These are phyloP conservation scores for Fragaria vesca DNA, from an alignment of 306 rosid species.

Conservation along the genomic window DNA sequence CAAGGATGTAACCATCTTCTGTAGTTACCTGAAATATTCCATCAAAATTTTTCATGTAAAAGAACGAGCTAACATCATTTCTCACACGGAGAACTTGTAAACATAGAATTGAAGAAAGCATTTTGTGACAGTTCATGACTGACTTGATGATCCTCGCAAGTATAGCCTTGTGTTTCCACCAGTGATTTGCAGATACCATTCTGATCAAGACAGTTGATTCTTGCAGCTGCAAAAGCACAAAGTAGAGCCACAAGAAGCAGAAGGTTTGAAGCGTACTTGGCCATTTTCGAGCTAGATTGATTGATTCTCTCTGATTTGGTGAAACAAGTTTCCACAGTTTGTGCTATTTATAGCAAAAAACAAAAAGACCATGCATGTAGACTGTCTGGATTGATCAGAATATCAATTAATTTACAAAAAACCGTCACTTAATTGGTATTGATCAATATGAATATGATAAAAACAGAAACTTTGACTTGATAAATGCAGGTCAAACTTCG, in stretches of 20 bases:
- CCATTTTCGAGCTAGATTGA: not conserved
- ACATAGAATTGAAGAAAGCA: not conserved
- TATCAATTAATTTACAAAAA: not conserved
- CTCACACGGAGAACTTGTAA: not conserved
- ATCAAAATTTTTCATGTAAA: not conserved
- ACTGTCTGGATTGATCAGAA: not conserved
- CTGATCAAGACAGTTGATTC: not conserved
- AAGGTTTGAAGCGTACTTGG: not conserved
- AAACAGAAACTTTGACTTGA: not conserved
- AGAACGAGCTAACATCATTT: not conserved
- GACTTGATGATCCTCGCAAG: conserved; percentile 52
- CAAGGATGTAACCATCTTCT: conserved; percentile 61
- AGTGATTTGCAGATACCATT: conserved; percentile 48
- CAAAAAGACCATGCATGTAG: not conserved
- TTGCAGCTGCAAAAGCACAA: conserved; percentile 4
- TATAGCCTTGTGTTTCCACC: conserved; percentile 59
- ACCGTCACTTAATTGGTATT: not conserved
- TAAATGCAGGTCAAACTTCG: not conserved
- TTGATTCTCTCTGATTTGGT: not conserved
- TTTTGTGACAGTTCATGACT: not conserved
- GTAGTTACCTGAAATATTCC: conserved; percentile 50
- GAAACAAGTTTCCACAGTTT: not conserved
- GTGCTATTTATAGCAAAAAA: not conserved
- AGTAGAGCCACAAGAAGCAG: conserved; percentile 3
- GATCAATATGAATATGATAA: not conserved